Evolutionary conservation across 306 rosid genomes (phyloP), one percentile per base, ranked within the genome.

Genomic region (Vachellia pachyceras): DNA sequence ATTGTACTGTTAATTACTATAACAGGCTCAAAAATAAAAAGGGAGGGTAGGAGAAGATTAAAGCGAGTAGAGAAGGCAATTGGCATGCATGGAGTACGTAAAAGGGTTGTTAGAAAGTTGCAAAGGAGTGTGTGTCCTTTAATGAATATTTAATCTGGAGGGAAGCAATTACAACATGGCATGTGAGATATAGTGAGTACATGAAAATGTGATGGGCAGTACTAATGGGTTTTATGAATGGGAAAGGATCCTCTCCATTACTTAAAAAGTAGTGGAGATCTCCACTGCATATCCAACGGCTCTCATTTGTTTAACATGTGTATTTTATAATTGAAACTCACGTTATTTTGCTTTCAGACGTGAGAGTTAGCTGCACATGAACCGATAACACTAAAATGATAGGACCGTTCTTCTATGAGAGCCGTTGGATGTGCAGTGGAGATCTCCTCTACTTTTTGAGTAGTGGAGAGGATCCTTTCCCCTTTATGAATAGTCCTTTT

Each of bases 111-210:
- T 83, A 55, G 87, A 78, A 81, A 77, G 86, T 78, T 49, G 80
- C 77, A 82, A 68, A 44, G 77, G 72, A 3, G 64, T 9, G 64
- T 58, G 42, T 79, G 15, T 75, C 73, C 84, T 79, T 86, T 73
- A 50, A 73, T 71, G 57, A 52, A 65, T 37, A 74, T 83, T 81
- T 80, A 42, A 83, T 85, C 90, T 67, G 75, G 87, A 82, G 87
- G 83, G 72, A 72, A 79, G 68, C 82, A 64, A 89, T 86, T 87
- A 82, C 70, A 88, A 77, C 58, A 40, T 65, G 50, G 44, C 42
- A 35, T 67, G 47, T 67, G 47, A 78, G 64, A 42, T 23, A 23
- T 10, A 7, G 23, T 57, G 13, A 33, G 78, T 22, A 49, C 52
- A 20, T 40, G 77, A 64, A 65, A 65, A 42, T 58, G 80, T 72